Base-by-base conservation (phyloP, 129 eudicot genomes). In the Ambrosia artemisiifolia region DNA sequence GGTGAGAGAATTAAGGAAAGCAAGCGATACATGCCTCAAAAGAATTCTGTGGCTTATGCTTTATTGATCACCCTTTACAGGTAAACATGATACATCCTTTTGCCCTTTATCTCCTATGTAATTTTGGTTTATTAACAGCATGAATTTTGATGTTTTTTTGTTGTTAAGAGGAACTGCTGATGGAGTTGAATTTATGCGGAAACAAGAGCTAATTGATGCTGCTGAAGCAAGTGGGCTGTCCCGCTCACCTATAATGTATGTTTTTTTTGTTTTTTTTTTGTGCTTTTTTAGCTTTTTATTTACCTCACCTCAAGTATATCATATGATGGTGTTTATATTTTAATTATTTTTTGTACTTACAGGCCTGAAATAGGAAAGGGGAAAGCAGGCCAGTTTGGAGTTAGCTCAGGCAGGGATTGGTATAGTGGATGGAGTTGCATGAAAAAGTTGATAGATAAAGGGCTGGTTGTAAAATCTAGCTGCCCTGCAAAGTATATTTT, bases 191-290 rank as follows among this genome's bases (percentile, higher is more conserved):
- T 88, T 71, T 81, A 94, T 94, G 99, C 89, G 69, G 24, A 94
- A 94, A 64, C 87, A 84, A 82, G 97, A 88, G 73, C 86, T 94
- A 32, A 88, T 94, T 70, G 96, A 86, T 67, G 96, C 89, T 44
- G 96, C 99, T 83, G 99, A 94, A 86, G 88, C 97, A 63, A 94
- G 97, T 83, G 99, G 97, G 34, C 87, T 94, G 77, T 85, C 99
- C 73, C 97, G 97, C 43, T 86, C 81, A 3, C 89, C 99, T 42
- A 83, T 94, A 71, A 85, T 67, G 99, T 91, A 86, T 35, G 84
- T 17, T 44, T 13, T 61, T 73, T 16, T 14, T 10, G 17, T 48
- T 16, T 14, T 11, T 30, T 49, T 73, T 16, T 14, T 10, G 17
- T 48, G 13, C 14, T 11, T 30, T 49, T 24, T 47, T 11, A 54